Evolutionary conservation across 139 green algal species (phyloP), one percentile per base, ranked within the genome.

Genomic region (Microglena sp.): DNA sequence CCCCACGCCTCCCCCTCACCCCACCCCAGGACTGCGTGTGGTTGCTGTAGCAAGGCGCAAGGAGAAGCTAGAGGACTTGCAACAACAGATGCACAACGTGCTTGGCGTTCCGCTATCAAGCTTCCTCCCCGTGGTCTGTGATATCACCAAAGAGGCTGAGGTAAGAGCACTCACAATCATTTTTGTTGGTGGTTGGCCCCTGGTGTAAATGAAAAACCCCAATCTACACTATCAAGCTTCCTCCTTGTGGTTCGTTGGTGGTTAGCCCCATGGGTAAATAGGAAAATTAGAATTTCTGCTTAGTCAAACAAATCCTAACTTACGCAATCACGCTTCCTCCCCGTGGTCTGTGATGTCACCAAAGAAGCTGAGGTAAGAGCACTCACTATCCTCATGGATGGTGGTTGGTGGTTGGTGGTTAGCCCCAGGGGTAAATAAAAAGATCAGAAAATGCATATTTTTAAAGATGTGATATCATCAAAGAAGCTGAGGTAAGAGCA

Each of bases 91-190:
- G 44, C 67, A 84, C 30, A 44, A 29, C 1, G 64, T 55, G 0
- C 62, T 75, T 29, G 84, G 83, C 11, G 71, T 89, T 32, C 66
- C 79, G 11, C 69, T 75, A 3, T 59, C 66, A 2, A 75, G 84
- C 64, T 92, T 96, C 76, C 77, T 96, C 60, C 88, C 88, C 0
- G 81, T 94, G 5, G 86, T 92, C 33, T 90, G 82, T 62, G 88
- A 96, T 72, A 77, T 93, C 7, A 87, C 88, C 2, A 89, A 91
- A 69, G 86, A 89, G 33, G 74, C 64, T 1, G 76, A 86, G 73
- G 81, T 78, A 28, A 24, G 61, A 6, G 64, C 6, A 4, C n/a
- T 7, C n/a, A n/a, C n/a, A n/a, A n/a, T n/a, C n/a, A n/a, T n/a
- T n/a, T 31, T 44, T 1, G 2, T 59, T n/a, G n/a, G n/a, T n/a